Evolutionary conservation across 2,329 filamentous ascomycete species (phyloP).

Genomic region (Cyphellophora attinorum): DNA sequence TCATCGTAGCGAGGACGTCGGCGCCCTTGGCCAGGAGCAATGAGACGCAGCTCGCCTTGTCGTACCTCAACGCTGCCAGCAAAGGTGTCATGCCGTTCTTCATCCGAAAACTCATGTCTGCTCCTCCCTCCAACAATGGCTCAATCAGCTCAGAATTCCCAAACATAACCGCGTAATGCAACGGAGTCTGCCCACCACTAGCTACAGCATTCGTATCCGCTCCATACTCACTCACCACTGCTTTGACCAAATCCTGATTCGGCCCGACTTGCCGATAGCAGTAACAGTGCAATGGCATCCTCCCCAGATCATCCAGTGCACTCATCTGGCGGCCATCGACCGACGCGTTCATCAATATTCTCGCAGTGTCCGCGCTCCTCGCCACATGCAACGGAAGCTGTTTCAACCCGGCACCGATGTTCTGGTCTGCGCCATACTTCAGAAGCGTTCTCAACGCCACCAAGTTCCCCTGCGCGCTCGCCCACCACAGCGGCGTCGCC

Average conservation of each 20-base stretch:
- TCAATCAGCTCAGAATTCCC: constrained; percentile 4
- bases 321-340: constrained; percentile 11
- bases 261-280: constrained; percentile 10
- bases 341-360: constrained; percentile 14
- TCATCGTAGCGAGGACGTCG: not conserved
- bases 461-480: constrained; percentile 3
- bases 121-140: constrained; percentile 5
- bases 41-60: constrained; percentile 12
- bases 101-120: constrained; percentile 3
- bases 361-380: constrained; percentile 10
- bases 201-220: constrained; percentile 30
- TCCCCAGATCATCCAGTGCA: constrained; percentile 4
- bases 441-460: constrained; percentile 1
- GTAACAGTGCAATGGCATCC: constrained; percentile 16
- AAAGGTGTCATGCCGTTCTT: constrained; percentile 10
- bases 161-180: constrained; percentile 10
- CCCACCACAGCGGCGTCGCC: constrained; percentile 5
- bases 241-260: constrained; percentile 20
- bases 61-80: constrained; percentile 7
- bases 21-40: constrained; percentile 13
- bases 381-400: constrained; percentile 5
- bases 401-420: not conserved
- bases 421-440: constrained; percentile 2
- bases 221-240: constrained; percentile 25
- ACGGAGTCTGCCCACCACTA: constrained; percentile 15